Base-by-base conservation (phyloP, 2,329 filamentous ascomycete species). In the Ciborinia camelliae region DNA sequence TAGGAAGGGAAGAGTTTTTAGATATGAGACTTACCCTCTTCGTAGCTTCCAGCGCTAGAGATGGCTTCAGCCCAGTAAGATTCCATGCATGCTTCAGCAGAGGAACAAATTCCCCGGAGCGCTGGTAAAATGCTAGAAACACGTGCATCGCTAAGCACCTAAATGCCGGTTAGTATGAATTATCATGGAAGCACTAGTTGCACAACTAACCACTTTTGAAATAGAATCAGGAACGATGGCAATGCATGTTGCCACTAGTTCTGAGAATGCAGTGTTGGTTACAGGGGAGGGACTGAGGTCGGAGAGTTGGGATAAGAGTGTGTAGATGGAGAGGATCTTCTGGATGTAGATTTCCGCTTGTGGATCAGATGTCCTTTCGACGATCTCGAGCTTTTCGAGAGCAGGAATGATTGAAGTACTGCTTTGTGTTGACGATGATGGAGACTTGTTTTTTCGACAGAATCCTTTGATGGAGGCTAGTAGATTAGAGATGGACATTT, bases 71-170 rank as follows among this genome's bases (percentile, higher is more conserved):
- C 75, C 81, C 80, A 83, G 66, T 79, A 71, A 2, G 67, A 69
- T 68, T 83, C 81, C 2, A 83, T 73, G 30, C 77, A 74, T 43
- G 75, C 77, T 70, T 84, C 81, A 4, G 80, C 79, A 18, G 71
- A 67, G 4, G 77, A 76, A 67, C 81, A 83, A 20, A 82, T 71
- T 0, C 71, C 53, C 26, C 78, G 76, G 0, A 84, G 71, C 0
- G 75, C 69, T 0, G 76, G 71, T 15, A 79, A 75, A 7, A 82
- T 72, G 0, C 67, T 50, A 8, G 71, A 55, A 15, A 80, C 68
- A 0, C 68, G 68, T 9, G 72, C 67, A 48, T 78, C 73, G 8
- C 63, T 62, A 41, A 80, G 71, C 10, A 80, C 71, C 77, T 79
- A 55, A 8, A 37, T 23, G 10, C 48, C 23, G 4, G 6, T 63